Evolutionary conservation across 192 early-diverging fungal species (phyloP), one percentile per base, ranked within the genome.

Genomic region (Thoreauomyces humboldtii): DNA sequence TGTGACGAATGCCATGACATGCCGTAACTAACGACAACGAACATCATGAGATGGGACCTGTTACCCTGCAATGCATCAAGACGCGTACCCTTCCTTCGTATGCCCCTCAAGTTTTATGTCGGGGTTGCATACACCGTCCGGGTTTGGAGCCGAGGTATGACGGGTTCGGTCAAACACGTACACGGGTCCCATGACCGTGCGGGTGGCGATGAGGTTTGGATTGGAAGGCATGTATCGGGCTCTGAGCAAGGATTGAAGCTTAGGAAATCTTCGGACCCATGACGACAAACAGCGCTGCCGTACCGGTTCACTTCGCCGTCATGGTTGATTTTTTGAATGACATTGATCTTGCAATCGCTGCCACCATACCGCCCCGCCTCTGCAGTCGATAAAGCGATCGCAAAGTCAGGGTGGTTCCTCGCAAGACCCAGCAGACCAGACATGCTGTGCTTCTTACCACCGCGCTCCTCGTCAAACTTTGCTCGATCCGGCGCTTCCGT

Each of bases 151-250:
- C 34, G 83, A 87, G 47, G 91, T 86, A 73, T 92, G 91, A 17
- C 87, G 87, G 34, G 97, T 93, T 43, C 94, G 87, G 71, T 97
- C 95, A 81, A 99, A 99, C 56, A 99, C 83, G 73, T 90, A 96
- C 36, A 99, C 89, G n/a, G 92, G 92, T 7, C 96, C 96, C 7
- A 81, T 81, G 17, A 89, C 82, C 5, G 95, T 89, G 63, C 96
- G 94, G 7, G 95, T 95, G 11, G 95, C 96, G 67, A 99, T 94
- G 43, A 99, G 89, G 68, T 96, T 88, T 7, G 92, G 90, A 66
- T 99, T 94, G 68, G 89, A 85, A 38, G 91, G 92, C 90, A 96
- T 95, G 72, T 99, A 99, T 42, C 96, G 85, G n/a, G 93, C 94
- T 57, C 96, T 84, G 42, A 0, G 38, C 7, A 5, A 22, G 54